Percentiles rank a stretch among this genome's conserved stretches.
These are phyloP conservation scores for Sordariomycetes sp. DNA, from an alignment of 2,329 filamentous ascomycete genomes.

Conservation along the genomic window DNA sequence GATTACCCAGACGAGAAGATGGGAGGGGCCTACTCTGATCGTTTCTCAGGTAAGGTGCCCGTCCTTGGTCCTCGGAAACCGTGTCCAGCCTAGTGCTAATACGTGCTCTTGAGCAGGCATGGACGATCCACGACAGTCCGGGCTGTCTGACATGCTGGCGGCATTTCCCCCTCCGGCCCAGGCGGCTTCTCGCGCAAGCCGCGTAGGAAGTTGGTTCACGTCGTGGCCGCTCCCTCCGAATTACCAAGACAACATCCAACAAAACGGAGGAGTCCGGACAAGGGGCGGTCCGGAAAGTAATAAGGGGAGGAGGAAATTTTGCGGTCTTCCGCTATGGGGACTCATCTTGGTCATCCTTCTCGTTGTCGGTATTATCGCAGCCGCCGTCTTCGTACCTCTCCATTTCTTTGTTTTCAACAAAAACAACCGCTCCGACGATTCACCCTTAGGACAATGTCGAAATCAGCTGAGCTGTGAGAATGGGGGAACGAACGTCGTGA, in stretches of 20 bases:
- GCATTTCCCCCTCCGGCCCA: slow-evolving; percentile 50
- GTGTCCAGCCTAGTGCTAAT: neutral
- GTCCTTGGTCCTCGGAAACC: neutral
- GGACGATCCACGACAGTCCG: slow-evolving; percentile 33
- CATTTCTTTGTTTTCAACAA: slow-evolving; percentile 47
- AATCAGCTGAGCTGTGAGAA: slow-evolving; percentile 57
- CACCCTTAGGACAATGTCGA: slow-evolving; percentile 39
- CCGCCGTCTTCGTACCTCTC: slow-evolving; percentile 69
- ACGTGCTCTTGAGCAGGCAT: slow-evolving; percentile 8
- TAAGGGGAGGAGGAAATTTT: slow-evolving; percentile 41
- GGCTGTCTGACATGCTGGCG: slow-evolving; percentile 50
- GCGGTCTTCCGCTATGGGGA: slow-evolving; percentile 69
- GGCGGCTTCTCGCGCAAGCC: slow-evolving; percentile 29
- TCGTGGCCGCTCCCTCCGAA: slow-evolving; percentile 33
- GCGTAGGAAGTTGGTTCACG: slow-evolving; percentile 26
- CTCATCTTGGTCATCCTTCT: slow-evolving; percentile 56
- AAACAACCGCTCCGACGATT: slow-evolving; percentile 16
- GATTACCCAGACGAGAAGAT: slow-evolving; percentile 34
- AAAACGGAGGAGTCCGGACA: slow-evolving; percentile 10
- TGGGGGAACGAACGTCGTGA: slow-evolving; percentile 63
- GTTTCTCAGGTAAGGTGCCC: slow-evolving; percentile 19
- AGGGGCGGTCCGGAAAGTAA: slow-evolving; percentile 2
- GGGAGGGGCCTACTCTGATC: slow-evolving; percentile 18
- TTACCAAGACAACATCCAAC: slow-evolving; percentile 4
- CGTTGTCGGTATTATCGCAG: slow-evolving; percentile 58